Evolutionary conservation across 2,329 filamentous ascomycete genomes (phyloP).

Genomic region (Colletotrichum sp.): DNA sequence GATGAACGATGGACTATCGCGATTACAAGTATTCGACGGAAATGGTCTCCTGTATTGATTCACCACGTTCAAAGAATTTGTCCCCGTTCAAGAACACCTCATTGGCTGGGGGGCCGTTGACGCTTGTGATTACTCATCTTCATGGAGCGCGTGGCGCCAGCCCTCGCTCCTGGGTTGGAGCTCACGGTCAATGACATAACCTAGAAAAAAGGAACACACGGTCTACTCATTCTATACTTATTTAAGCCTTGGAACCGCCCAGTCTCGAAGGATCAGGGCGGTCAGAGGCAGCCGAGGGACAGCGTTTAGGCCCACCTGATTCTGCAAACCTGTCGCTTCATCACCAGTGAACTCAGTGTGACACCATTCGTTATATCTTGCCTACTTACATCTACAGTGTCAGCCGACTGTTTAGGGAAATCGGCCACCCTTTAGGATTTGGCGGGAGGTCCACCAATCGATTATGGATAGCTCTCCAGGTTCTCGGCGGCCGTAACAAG

Average conservation of each 20-base stretch:
- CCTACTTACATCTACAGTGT: neutral
- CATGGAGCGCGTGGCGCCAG: neutral
- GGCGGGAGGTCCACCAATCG: neutral
- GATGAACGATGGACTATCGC: neutral
- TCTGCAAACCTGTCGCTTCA: neutral
- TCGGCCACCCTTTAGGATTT: neutral
- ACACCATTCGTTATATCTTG: neutral
- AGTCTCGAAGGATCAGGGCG: neutral
- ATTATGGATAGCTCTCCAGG: neutral
- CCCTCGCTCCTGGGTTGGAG: neutral
- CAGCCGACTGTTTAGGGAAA: neutral
- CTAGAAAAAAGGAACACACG: neutral
- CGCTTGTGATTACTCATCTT: neutral
- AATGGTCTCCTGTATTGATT: neutral
- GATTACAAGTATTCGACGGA: neutral
- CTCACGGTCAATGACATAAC: neutral
- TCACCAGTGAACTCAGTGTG: neutral
- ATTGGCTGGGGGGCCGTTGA: neutral
- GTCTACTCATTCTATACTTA: neutral
- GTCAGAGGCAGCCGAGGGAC: neutral
- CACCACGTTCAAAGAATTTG: neutral
- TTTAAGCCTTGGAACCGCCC: neutral
- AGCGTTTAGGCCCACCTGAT: neutral
- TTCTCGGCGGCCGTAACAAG: no score
- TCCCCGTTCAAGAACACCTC: neutral